Base-by-base conservation (phyloP, 2,329 filamentous ascomycete species). In the Apiospora phragmitis region DNA sequence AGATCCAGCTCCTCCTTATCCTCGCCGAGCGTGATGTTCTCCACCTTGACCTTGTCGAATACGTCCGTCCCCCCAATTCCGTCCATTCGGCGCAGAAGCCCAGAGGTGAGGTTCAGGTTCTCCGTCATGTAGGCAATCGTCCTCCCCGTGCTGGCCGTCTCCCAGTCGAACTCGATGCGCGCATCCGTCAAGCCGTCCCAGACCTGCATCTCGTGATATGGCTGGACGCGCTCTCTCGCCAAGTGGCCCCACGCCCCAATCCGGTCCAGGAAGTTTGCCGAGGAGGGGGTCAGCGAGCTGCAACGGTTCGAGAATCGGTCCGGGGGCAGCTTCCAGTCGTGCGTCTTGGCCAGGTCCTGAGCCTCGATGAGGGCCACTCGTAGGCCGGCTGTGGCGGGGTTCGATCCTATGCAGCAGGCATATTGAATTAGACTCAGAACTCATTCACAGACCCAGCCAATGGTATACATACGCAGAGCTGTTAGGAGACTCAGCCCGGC, bases 71-170 rank as follows among this genome's bases (percentile, higher is more conserved):
- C 86, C 2, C 90, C 89, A 1, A 97, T 84, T 74, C 93, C 88
- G 12, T 91, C 86, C 45, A 98, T 86, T 18, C 92, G 89, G 69
- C 87, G 87, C 68, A 98, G 82, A 9, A 99, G 86, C 0, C 90
- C 94, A 0, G 91, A 91, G 2, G 94, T 94, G 43, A 98, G 86
- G 80, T 99, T 98, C 42, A 92, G 81, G 80, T 98, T 99, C 85
- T 99, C 97, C 55, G 91, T 93, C 95, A 99, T 99, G 80, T 96
- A 97, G 12, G 96, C 96, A 75, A 99, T 94, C 1, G 90, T 93
- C 72, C 85, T 88, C 68, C 21, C 59, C 69, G 32, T 62, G 67
- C 65, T 70, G 29, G 76, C 86, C 84, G 47, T 83, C 79, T 82
- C 82, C 92, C 91, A 93, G 82, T 96, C 93, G 81, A 99, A 99